Evolutionary conservation across 352 stramenopile genomes (phyloP).

Genomic region (Nothophytophthora sp.): DNA sequence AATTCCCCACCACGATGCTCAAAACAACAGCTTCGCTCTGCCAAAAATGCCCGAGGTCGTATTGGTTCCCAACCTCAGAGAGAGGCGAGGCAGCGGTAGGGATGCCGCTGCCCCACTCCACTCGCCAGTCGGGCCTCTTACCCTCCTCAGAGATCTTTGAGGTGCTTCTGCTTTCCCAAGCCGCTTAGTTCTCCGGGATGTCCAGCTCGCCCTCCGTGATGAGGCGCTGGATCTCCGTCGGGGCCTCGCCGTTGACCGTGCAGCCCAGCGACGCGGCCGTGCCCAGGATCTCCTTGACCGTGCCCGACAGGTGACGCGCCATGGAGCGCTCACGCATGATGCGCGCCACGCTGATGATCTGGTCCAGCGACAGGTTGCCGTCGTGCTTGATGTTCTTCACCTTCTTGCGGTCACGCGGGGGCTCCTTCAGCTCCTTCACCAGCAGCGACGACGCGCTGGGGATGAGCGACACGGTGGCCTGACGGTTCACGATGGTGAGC

Average conservation of each 20-base stretch:
- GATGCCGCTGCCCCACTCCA: not conserved
- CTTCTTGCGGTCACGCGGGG: slow-evolving; percentile 99
- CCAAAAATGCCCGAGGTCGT: slow-evolving; percentile 33
- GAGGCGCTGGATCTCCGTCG: slow-evolving; percentile 95
- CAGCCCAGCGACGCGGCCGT: slow-evolving; percentile 99
- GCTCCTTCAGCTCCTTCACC: slow-evolving; percentile 99
- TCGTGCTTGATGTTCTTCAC: slow-evolving; percentile 99
- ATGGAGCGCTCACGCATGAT: slow-evolving; percentile 98
- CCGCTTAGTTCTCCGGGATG: slow-evolving; percentile 95
- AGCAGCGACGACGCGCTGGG: slow-evolving; percentile 98
- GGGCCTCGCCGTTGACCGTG: slow-evolving; percentile 98
- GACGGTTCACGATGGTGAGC: slow-evolving; percentile 99
- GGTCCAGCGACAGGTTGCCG: slow-evolving; percentile 99
- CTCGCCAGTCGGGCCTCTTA: slow-evolving; percentile 11
- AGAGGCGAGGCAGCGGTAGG: not conserved
- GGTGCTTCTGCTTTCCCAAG: slow-evolving; percentile 1
- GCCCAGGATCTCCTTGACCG: slow-evolving; percentile 99
- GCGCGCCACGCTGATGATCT: slow-evolving; percentile 98
- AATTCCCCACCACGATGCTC: slow-evolving; percentile 2
- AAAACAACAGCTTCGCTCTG: slow-evolving; percentile 21
- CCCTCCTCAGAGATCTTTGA: slow-evolving; percentile 6
- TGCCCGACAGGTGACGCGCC: slow-evolving; percentile 95
- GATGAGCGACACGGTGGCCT: slow-evolving; percentile 97
- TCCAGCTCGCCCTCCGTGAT: slow-evolving; percentile 98
- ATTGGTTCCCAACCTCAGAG: slow-evolving; percentile 19